phyloP scores from a whole-genome alignment of 2,329 filamentous ascomycete species.

The Ophiostoma himal-ulmi region DNA sequence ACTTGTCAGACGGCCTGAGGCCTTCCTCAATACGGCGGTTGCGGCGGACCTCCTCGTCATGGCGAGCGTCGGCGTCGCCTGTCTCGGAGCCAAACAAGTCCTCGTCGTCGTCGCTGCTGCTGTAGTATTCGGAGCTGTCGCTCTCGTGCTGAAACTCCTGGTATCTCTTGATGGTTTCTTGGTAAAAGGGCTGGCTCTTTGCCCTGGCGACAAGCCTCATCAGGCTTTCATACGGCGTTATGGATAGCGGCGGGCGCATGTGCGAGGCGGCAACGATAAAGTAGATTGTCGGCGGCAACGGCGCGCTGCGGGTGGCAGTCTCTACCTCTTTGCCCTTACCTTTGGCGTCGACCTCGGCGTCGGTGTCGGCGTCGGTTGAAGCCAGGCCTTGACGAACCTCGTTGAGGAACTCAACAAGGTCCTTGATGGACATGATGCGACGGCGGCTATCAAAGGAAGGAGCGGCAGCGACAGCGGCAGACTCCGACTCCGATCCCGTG shows the following conservation, averaged over 20 bases:
- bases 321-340: not conserved
- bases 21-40: not conserved
- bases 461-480: not conserved
- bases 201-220: not conserved
- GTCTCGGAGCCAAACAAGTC: not conserved
- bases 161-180: not conserved
- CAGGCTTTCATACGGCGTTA: not conserved
- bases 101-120: not conserved
- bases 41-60: not conserved
- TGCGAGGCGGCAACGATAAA: constrained; percentile 24
- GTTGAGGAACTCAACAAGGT: constrained; percentile 18
- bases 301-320: not conserved
- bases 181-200: not conserved
- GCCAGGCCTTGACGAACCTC: not conserved
- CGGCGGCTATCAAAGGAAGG: not conserved
- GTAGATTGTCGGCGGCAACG: not conserved
- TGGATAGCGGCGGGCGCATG: not conserved
- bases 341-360: not conserved
- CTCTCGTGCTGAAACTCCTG: not conserved
- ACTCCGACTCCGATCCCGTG: not conserved
- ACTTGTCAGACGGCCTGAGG: not conserved
- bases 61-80: not conserved
- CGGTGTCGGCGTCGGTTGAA: not conserved
- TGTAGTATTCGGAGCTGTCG: not conserved
- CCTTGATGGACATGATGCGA: constrained; percentile 18